Percentiles rank a stretch among this genome's conserved stretches.
phyloP scores from a whole-genome alignment of 345 rosid genomes.

The Xanthoceras sorbifolium region DNA sequence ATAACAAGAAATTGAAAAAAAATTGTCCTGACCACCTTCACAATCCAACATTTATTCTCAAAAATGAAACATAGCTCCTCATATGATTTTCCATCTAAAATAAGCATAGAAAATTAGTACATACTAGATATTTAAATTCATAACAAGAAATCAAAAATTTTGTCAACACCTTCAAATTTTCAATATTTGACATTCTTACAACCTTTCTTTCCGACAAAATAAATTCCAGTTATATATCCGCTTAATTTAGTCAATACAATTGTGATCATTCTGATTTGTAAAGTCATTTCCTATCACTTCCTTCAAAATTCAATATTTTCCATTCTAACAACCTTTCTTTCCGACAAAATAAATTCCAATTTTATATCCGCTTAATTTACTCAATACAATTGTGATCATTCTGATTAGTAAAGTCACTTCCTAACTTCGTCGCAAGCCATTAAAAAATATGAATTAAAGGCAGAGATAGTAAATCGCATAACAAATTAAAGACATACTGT shows the following conservation, averaged over 20 bases:
- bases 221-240: neutral
- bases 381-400: neutral
- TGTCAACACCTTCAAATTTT: neutral
- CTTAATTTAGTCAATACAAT: neutral
- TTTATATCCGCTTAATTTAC: neutral
- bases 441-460: neutral
- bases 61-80: no score
- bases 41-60: no score
- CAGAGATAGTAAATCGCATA: neutral
- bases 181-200: no score
- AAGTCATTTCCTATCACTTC: neutral
- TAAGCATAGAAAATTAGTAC: neutral
- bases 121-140: neutral
- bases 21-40: no score
- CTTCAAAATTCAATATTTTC: no score
- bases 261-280: neutral
- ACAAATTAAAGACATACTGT: conserved; percentile 54
- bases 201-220: neutral
- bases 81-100: neutral
- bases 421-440: neutral
- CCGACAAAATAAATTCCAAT: neutral
- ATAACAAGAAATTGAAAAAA: neutral
- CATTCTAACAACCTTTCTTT: neutral
- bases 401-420: neutral
- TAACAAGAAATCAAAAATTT: neutral